Percentiles rank a stretch among this genome's conserved stretches.
Evolutionary conservation across 1,284 basidiomycete species (phyloP).

Genomic region (Cystobasidium sp.): DNA sequence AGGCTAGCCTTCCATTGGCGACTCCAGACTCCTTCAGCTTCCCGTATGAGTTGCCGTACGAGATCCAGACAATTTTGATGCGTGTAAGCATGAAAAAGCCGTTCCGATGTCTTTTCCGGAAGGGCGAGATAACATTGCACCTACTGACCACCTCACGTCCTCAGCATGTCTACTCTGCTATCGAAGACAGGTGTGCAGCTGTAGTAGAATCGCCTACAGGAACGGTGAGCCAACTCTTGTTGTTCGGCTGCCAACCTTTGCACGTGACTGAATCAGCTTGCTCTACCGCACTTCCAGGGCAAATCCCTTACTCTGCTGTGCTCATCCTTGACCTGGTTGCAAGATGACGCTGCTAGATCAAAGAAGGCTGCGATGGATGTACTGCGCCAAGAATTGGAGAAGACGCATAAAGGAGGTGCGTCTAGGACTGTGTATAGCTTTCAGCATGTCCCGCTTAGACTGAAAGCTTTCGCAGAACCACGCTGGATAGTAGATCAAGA

Average conservation of each 20-base stretch:
- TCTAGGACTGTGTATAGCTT: background rate
- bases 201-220: slow-evolving; percentile 65
- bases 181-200: slow-evolving; percentile 53
- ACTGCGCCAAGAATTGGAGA: slow-evolving; percentile 44
- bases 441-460: background rate
- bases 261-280: background rate
- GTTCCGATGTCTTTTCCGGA: background rate
- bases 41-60: slow-evolving; percentile 39
- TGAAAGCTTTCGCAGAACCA: slow-evolving; percentile 52
- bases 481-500: slow-evolving; percentile 59
- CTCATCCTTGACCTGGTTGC: slow-evolving; percentile 57
- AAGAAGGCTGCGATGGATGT: slow-evolving; percentile 43
- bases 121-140: background rate
- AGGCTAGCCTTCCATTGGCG: slow-evolving; percentile 14
- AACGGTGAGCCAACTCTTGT: slow-evolving; percentile 56
- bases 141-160: background rate
- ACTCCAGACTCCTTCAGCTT: slow-evolving; percentile 37
- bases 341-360: slow-evolving; percentile 51
- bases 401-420: slow-evolving; percentile 32
- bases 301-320: slow-evolving; percentile 60
- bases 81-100: background rate
- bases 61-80: slow-evolving; percentile 44
- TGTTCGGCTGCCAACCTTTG: slow-evolving; percentile 14
- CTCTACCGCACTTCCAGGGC: slow-evolving; percentile 49
- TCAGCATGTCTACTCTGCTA: slow-evolving; percentile 43